Evolutionary conservation across 2,329 filamentous ascomycete genomes (phyloP), one percentile per base, ranked within the genome.

Genomic region (Botryosphaeria agaves): DNA sequence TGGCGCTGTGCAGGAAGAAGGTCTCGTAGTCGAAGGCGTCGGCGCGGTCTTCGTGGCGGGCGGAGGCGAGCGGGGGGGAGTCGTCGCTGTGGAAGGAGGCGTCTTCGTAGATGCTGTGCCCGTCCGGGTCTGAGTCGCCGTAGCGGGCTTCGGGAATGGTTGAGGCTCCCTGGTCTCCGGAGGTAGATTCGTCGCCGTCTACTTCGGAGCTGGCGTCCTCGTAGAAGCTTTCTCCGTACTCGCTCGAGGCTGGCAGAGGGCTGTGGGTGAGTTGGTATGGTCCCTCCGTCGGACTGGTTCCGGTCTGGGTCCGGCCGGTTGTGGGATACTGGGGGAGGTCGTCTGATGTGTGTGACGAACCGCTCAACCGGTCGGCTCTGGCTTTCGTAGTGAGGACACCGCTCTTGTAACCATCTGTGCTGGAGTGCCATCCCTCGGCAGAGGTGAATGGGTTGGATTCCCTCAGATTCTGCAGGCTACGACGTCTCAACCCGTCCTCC

Each of bases 11-110:
- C 9, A 94, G 64, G 51, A 93, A 93, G 56, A 94, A 94, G 48
- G 92, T 76, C 51, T 93, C 81, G 38, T 95, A 95, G 50, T 95
- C 87, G 45, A 95, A 95, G 1, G 85, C 85, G 51, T 95, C 87
- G 40, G 85, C 76, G 14, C 87, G 78, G 50, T 94, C 84, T 55
- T 95, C 87, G 45, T 95, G 87, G 0, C 83, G 82, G 32, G 48
- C 52, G 5, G 47, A 43, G n/a, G n/a, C n/a, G 16, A 42, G 39
- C 3, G 48, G 41, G 43, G 48, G 48, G 30, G 17, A n/a, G 46
- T 56, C 42, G 37, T 52, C 48, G n/a, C n/a, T n/a, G n/a, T n/a
- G n/a, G n/a, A n/a, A n/a, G n/a, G n/a, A n/a, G n/a, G 57, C 55
- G 34, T 62, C 59, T 40, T 59, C 55, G 36, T 61, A 62, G 11